phyloP scores from a whole-genome alignment of 23 red algal genomes.

The Gracilariopsis chorda region DNA sequence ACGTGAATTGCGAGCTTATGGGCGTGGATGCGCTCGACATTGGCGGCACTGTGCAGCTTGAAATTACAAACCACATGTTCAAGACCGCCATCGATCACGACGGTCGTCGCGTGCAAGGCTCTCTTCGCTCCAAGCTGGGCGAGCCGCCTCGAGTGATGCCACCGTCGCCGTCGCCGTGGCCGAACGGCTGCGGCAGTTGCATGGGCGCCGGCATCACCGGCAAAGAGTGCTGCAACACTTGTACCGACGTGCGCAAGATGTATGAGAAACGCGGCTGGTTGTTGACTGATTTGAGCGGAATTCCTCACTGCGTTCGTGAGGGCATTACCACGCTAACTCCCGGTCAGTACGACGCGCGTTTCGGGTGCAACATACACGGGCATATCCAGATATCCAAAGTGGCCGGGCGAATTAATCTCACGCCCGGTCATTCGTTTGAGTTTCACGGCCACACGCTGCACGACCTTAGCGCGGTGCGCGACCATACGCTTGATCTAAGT shows the following conservation, averaged over 20 bases:
- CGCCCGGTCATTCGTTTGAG: slow-evolving; percentile 79
- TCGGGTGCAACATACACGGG: slow-evolving; percentile 80
- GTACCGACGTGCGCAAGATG: slow-evolving; percentile 65
- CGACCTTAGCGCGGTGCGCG: slow-evolving; percentile 46
- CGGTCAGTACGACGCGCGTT: slow-evolving; percentile 15
- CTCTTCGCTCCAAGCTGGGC: neutral
- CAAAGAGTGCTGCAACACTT: slow-evolving; percentile 85
- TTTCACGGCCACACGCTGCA: slow-evolving; percentile 79
- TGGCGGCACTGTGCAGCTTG: slow-evolving; percentile 62
- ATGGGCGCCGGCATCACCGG: slow-evolving; percentile 40
- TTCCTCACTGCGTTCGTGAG: slow-evolving; percentile 81
- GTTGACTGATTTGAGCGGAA: slow-evolving; percentile 39
- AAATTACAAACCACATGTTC: slow-evolving; percentile 77
- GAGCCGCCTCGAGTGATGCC: neutral
- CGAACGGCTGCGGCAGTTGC: slow-evolving; percentile 31
- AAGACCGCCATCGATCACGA: slow-evolving; percentile 61
- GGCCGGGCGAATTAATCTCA: slow-evolving; percentile 88
- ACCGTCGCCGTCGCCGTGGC: slow-evolving; percentile 46
- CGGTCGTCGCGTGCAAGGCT: slow-evolving; percentile 31
- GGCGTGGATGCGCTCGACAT: slow-evolving; percentile 85
- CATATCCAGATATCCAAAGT: slow-evolving; percentile 78
- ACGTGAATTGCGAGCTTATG: slow-evolving; percentile 82
- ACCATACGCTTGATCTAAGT: slow-evolving; percentile 70
- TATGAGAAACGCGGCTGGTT: slow-evolving; percentile 85
- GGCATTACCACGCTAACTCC: slow-evolving; percentile 35